A percentile compares a stretch with the other conserved stretches of the same genome.
phyloP scores from a whole-genome alignment of 305 asterid genomes.

The Stenogyne calaminthoides region DNA sequence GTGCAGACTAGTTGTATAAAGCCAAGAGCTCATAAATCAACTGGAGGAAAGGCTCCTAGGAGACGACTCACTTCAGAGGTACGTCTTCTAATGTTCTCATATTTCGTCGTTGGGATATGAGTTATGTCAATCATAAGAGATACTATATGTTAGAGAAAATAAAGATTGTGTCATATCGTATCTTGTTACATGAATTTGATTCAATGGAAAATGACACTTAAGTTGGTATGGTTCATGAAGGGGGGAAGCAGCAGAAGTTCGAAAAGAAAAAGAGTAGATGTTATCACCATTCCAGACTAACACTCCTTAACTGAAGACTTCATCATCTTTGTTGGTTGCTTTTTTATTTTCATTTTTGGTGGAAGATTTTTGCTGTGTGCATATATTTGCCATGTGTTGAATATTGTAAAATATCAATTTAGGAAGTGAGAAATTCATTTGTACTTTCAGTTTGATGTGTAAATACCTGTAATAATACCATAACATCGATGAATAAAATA shows the following conservation, averaged over 20 bases:
- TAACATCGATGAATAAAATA: neutral
- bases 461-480: neutral
- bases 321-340: slow-evolving; percentile 19
- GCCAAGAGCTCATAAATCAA: slow-evolving; percentile 50
- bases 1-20: slow-evolving; percentile 36
- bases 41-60: slow-evolving; percentile 58
- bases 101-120: neutral
- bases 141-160: too few relatives aligned
- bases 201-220: neutral
- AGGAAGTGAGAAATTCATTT: neutral
- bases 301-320: slow-evolving; percentile 70
- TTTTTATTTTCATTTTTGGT: slow-evolving; percentile 10
- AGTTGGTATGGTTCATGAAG: slow-evolving; percentile 29
- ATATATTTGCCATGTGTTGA: neutral
- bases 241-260: slow-evolving; percentile 49
- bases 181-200: neutral
- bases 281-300: slow-evolving; percentile 40
- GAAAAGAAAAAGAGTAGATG: slow-evolving; percentile 53
- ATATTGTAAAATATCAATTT: slow-evolving; percentile 3
- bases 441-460: neutral
- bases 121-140: neutral
- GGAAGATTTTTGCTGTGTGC: neutral
- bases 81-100: neutral
- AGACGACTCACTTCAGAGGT: slow-evolving; percentile 34
- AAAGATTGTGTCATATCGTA: neutral